Evolutionary conservation across 495 filamentous ascomycete genomes (phyloP), one percentile per base, ranked within the genome.

Genomic region (Penicillium odoratum): DNA sequence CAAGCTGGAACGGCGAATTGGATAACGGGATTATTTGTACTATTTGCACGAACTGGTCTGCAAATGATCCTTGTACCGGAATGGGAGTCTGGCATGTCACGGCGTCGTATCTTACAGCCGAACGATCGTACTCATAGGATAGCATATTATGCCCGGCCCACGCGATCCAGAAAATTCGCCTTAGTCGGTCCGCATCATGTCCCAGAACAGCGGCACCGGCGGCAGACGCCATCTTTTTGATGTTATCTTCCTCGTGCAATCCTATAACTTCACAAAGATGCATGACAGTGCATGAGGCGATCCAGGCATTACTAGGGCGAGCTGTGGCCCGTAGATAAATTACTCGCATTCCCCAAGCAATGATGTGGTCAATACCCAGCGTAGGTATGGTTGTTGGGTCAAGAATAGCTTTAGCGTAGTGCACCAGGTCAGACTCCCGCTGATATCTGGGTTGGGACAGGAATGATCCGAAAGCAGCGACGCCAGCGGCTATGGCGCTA

Each of bases 331-430:
- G 64, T 8, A 73, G 57, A 30, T 73, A 73, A 48, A 73, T 33
- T n/a, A 73, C 48, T 13, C 70, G 64, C 64, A 73, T 60, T 30
- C 64, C 63, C 70, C 70, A 73, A 5, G 70, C 70, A 29, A 73
- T 28, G 53, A 73, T 62, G 18, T 73, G 70, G 55, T 73, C 70
- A 29, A 71, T 63, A 11, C 68, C 13, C 7, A 42, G 64, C 62
- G 57, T n/a, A 7, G 65, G 70, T 58, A 69, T 63, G 2, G 69
- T 68, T 34, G 51, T 55, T 18, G 69, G 67, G 53, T 72, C 69
- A 57, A 72, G 69, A 30, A 72, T 66, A 15, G 62, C 48, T 60
- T 72, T 72, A 45, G 69, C 69, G 56, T 69, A 69, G 43, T 66
- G 62, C 43, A 72, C 52, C 25, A 72, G 60, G 15, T 68, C 67